Evolutionary conservation across 2,329 filamentous ascomycete species (phyloP).

Genomic region (Penicillium oxalicum): DNA sequence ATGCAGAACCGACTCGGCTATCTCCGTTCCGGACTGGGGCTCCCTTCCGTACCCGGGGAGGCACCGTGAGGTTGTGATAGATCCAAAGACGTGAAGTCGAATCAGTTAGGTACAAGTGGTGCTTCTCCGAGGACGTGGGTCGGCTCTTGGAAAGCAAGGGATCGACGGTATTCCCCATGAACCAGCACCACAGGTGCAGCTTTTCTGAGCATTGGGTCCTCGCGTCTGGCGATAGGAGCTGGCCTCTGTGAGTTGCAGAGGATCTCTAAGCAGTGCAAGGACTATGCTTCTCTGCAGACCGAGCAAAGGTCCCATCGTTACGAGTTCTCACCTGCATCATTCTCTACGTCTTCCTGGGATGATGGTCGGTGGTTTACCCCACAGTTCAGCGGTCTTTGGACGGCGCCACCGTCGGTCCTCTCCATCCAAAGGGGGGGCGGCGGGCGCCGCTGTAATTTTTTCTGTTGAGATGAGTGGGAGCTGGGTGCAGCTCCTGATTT

Average conservation of each 20-base stretch:
- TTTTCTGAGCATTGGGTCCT: no score
- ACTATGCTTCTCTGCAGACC: no score
- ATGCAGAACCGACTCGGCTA: no score
- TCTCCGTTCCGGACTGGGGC: no score
- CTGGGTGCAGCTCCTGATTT: no score
- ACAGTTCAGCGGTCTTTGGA: neutral
- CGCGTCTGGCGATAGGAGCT: no score
- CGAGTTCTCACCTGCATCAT: neutral
- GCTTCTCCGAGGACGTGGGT: conserved; percentile 11
- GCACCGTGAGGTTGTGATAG: conserved; percentile 10
- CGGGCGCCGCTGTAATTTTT: no score
- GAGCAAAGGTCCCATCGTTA: neutral
- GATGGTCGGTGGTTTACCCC: neutral
- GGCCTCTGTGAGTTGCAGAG: neutral
- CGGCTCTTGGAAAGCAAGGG: neutral
- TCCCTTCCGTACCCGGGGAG: no score
- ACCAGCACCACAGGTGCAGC: no score
- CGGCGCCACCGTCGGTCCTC: neutral
- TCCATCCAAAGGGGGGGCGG: neutral
- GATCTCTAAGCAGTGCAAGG: neutral
- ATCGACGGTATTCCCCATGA: neutral
- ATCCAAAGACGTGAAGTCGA: conserved; percentile 13
- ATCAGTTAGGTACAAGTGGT: conserved; percentile 8
- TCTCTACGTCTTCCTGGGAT: no score
- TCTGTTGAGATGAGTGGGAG: no score